These are phyloP conservation scores for Geotrichum candidum DNA, from an alignment of 1,139 yeast species.

Conservation along the genomic window DNA sequence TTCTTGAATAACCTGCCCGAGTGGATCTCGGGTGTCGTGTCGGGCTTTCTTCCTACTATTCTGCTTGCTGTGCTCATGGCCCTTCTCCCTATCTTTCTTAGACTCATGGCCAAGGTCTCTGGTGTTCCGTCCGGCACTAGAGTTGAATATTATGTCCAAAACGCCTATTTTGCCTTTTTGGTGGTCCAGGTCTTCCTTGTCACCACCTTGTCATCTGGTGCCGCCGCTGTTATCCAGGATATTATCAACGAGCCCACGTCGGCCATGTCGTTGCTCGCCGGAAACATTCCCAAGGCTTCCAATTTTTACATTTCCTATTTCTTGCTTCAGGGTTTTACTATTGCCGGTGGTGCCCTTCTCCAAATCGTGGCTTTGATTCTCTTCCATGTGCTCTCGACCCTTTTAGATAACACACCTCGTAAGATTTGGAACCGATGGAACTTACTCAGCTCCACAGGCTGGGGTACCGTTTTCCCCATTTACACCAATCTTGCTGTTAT, in stretches of 20 bases:
- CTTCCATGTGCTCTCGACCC: conserved; percentile 61
- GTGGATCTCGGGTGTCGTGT: conserved; percentile 67
- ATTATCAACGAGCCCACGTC: conserved; percentile 57
- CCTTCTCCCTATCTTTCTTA: conserved; percentile 72
- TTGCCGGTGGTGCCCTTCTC: conserved; percentile 72
- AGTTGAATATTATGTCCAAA: conserved; percentile 75
- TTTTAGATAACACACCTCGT: conserved; percentile 81
- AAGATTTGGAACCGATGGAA: conserved; percentile 75
- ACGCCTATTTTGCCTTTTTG: conserved; percentile 83
- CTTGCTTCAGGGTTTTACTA: conserved; percentile 73
- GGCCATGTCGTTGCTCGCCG: conserved; percentile 63
- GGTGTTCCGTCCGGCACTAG: conserved; percentile 69
- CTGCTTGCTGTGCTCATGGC: conserved; percentile 79
- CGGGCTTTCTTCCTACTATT: conserved; percentile 82
- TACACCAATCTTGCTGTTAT: conserved; percentile 81
- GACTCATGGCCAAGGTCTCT: conserved; percentile 62
- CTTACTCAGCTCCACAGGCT: conserved; percentile 55
- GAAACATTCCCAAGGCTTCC: conserved; percentile 79
- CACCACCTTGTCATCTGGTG: conserved; percentile 74
- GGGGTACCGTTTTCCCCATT: conserved; percentile 88
- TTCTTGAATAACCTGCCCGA: conserved; percentile 68
- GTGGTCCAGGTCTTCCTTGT: conserved; percentile 77
- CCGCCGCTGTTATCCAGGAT: conserved; percentile 66
- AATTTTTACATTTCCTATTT: conserved; percentile 61
- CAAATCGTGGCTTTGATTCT: conserved; percentile 70